Evolutionary conservation across 1,284 basidiomycete species (phyloP), one percentile per base, ranked within the genome.

Genomic region (Trichosporon sp.): DNA sequence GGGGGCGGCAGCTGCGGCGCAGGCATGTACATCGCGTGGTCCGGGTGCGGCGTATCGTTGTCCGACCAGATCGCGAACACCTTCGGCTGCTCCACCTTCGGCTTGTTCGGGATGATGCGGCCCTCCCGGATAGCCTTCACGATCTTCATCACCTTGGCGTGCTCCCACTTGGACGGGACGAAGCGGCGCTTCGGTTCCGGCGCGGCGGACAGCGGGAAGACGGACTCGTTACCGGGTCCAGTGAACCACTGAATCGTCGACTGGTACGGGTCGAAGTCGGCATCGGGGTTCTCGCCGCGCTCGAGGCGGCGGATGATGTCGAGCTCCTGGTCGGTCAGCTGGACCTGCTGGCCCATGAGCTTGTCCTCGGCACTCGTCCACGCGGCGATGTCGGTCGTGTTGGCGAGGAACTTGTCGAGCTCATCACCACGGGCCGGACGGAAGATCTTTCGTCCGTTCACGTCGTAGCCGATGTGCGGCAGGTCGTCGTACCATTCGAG

Each of bases 111-210:
- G 5, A 94, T 80, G 75, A 99, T 99, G 38, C 93, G 90, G 47
- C 97, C 97, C 85, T 95, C 90, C 25, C 97, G 90, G 77, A 99
- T 99, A 15, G 96, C 96, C 66, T 95, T 93, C 71, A 99, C 96
- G 75, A 99, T 98, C 88, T 99, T 99, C 95, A 99, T 98, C 75
- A 99, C 94, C 88, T 99, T 99, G 87, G 98, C 91, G 85, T 98
- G 98, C 85, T 99, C 97, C 97, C 97, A 99, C 86, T 97, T 99
- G 85, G 93, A 96, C 13, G 96, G 93, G 6, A 98, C 89, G 89
- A 96, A 99, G 66, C 97, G 88, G 65, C 93, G 88, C 84, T 99
- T 99, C 23, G 97, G 97, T 82, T 99, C 95, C 1, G 95, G 93
- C 18, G 92, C 91, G 47, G 89, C 89, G 32, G 91, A 92, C 21